Percentiles rank a stretch among this genome's conserved stretches.
These are phyloP conservation scores for Populus hybrid DNA, from an alignment of 441 rosid genomes.

Conservation along the genomic window DNA sequence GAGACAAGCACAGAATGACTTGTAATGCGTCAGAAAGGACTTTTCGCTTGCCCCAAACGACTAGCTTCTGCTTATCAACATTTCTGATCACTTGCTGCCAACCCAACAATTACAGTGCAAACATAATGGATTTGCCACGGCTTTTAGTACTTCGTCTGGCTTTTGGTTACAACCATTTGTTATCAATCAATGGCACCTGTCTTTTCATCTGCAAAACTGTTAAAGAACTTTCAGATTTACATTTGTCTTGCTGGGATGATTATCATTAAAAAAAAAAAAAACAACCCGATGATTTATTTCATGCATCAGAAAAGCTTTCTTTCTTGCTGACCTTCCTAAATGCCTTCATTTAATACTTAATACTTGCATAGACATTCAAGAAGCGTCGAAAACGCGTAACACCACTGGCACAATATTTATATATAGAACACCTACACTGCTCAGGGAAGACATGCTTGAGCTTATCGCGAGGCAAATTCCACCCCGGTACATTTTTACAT, in stretches of 20 bases:
- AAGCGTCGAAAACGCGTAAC: background rate
- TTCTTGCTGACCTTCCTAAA: background rate
- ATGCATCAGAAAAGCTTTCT: background rate
- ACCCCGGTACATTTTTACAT: background rate
- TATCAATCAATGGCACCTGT: background rate
- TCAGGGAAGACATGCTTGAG: background rate
- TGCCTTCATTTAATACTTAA: background rate
- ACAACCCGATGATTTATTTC: background rate
- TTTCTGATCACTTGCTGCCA: background rate
- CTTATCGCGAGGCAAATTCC: background rate
- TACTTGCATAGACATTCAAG: background rate
- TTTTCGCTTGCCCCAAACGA: background rate
- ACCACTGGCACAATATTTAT: background rate
- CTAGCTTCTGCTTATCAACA: background rate
- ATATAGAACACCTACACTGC: background rate
- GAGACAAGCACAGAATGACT: background rate
- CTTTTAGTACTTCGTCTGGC: background rate
- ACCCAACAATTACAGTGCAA: background rate
- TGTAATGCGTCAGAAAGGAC: background rate
- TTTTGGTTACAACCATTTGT: background rate
- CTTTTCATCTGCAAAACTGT: background rate
- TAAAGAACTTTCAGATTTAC: background rate
- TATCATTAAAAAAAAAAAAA: background rate
- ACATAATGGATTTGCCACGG: background rate
- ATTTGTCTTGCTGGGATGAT: background rate